Conservation (phyloP, 805 yeast genomes). For the Suhomyces sp. region DNA sequence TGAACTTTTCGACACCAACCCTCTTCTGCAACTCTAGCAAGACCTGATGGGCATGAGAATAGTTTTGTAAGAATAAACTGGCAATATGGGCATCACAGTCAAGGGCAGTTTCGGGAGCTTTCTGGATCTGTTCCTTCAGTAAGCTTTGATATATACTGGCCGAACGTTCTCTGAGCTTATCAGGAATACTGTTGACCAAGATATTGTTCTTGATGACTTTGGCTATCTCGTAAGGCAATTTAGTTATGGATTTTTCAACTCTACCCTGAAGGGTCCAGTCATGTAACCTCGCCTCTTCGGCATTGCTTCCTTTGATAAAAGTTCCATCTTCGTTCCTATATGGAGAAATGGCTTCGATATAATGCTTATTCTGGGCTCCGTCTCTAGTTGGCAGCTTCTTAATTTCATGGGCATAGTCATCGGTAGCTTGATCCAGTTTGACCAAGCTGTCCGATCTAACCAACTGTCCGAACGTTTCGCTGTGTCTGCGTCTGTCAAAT, state of each 20-base stretch:
- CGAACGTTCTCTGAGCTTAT: conserved; percentile 57
- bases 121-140: conserved; percentile 52
- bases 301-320: conserved; percentile 39
- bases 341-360: conserved; percentile 21
- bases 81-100: conserved; percentile 82
- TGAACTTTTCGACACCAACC: conserved; percentile 48
- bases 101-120: conserved; percentile 35
- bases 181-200: conserved; percentile 58
- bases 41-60: conserved; percentile 64
- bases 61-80: conserved; percentile 76
- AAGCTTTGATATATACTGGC: conserved; percentile 53
- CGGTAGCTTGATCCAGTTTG: conserved; percentile 7
- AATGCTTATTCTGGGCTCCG: not conserved
- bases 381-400: not conserved
- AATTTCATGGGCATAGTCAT: conserved; percentile 1
- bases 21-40: conserved; percentile 62
- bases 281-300: conserved; percentile 55
- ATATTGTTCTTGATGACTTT: conserved; percentile 63
- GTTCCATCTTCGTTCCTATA: conserved; percentile 41
- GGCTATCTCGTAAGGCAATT: conserved; percentile 56
- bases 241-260: conserved; percentile 48
- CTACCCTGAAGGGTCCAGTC: conserved; percentile 57
- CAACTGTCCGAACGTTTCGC: conserved; percentile 24
- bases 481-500: conserved; percentile 18
- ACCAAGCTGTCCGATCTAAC: conserved; percentile 18